Conservation (phyloP, 306 rosid species). For the Corylus heterophylla region DNA sequence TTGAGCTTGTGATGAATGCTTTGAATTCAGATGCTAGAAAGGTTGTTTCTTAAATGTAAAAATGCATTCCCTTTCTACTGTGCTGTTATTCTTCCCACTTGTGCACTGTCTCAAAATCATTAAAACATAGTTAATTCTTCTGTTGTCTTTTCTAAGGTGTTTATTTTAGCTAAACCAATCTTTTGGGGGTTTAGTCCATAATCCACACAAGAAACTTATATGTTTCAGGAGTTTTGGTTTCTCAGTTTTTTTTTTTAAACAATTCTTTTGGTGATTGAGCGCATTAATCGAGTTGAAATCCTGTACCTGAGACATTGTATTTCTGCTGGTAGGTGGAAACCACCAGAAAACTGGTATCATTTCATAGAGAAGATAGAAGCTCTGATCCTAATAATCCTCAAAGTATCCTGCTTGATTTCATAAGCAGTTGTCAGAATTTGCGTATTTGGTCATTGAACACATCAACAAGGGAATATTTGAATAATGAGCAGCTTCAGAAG, state of each 20-base stretch:
- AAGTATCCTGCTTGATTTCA: conserved; percentile 84
- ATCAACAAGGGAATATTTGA: conserved; percentile 83
- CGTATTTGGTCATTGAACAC: conserved; percentile 98
- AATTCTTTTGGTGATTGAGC: conserved; percentile 14
- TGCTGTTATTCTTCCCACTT: conserved; percentile 26
- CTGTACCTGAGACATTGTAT: conserved; percentile 29
- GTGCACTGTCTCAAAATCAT: neutral
- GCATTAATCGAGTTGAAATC: conserved; percentile 24
- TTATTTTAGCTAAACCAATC: conserved; percentile 12
- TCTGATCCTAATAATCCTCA: conserved; percentile 91
- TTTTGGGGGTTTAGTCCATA: conserved; percentile 17
- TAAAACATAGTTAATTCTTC: neutral
- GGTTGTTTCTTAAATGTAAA: conserved; percentile 54
- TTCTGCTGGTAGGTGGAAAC: conserved; percentile 73
- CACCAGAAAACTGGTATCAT: conserved; percentile 82
- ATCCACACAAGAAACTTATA: conserved; percentile 16
- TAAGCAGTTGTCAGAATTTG: conserved; percentile 96
- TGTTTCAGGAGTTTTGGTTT: conserved; percentile 30
- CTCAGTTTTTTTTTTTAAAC: conserved; percentile 8
- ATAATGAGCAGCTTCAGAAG: conserved; percentile 94
- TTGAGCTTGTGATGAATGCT: conserved; percentile 91
- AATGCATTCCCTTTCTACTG: conserved; percentile 3
- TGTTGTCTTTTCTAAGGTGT: conserved; percentile 17
- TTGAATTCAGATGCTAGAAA: conserved; percentile 88
- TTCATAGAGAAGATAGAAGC: conserved; percentile 91